Conservation (phyloP, 1,284 basidiomycete genomes). For the Ganoderma sinense region DNA sequence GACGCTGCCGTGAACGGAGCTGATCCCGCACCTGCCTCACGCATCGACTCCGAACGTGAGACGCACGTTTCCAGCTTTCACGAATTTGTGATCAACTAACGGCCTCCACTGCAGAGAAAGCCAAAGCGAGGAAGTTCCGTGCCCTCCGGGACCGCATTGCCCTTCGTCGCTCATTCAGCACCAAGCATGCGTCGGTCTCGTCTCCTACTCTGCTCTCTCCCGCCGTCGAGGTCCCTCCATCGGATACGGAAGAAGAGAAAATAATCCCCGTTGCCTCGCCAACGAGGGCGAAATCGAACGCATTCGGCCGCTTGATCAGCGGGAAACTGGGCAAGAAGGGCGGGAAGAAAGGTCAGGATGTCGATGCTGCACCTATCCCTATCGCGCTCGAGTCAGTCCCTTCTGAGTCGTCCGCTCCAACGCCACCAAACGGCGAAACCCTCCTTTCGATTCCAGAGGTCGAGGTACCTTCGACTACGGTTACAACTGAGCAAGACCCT, state of each 20-base stretch:
- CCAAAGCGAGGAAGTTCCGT: slow-evolving; percentile 25
- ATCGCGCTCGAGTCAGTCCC: slow-evolving; percentile 10
- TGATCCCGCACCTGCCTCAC: slow-evolving; percentile 6
- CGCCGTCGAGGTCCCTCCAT: background rate
- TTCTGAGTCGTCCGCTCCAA: slow-evolving; percentile 7
- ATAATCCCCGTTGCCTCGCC: background rate
- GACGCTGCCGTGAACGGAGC: background rate
- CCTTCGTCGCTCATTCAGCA: slow-evolving; percentile 27
- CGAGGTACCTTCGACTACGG: background rate
- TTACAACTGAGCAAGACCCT: background rate
- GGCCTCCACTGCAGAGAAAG: background rate
- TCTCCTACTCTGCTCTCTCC: slow-evolving; percentile 19
- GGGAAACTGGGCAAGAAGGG: slow-evolving; percentile 20
- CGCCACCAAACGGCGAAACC: background rate
- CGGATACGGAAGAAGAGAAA: slow-evolving; percentile 7
- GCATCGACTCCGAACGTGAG: slow-evolving; percentile 3
- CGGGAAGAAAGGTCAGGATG: slow-evolving; percentile 15
- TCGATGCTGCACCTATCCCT: slow-evolving; percentile 9
- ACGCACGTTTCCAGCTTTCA: background rate
- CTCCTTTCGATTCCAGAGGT: slow-evolving; percentile 16
- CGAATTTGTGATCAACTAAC: background rate
- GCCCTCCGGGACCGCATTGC: slow-evolving; percentile 26
- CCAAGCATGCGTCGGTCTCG: slow-evolving; percentile 27
- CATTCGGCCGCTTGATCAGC: slow-evolving; percentile 23
- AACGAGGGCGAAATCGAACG: slow-evolving; percentile 14